phyloP scores from a whole-genome alignment of 2,329 filamentous ascomycete species.

The Scedosporium minutisporum region DNA sequence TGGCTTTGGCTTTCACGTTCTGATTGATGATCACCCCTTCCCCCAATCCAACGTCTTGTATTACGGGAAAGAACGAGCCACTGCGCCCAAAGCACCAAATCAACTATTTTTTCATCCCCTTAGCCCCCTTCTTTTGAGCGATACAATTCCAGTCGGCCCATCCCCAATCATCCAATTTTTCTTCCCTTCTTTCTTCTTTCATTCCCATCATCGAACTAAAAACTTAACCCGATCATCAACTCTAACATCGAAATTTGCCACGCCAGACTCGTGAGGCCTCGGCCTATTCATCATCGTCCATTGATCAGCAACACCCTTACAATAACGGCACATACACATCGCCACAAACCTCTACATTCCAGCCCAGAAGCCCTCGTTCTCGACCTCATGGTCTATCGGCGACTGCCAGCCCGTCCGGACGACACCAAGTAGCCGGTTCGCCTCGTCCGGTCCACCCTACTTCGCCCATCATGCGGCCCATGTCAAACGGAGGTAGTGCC shows the following conservation, averaged over 20 bases:
- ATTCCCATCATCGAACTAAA: neutral
- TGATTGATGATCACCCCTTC: slow-evolving; percentile 2
- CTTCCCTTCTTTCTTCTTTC: slow-evolving; percentile 5
- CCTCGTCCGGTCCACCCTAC: slow-evolving; percentile 26
- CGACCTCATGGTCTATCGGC: slow-evolving; percentile 31
- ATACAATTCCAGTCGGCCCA: slow-evolving; percentile 7
- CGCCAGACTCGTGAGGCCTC: slow-evolving; percentile 7
- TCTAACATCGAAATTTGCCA: slow-evolving; percentile 7
- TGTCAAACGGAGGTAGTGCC: slow-evolving; percentile 9
- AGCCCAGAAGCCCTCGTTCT: slow-evolving; percentile 40
- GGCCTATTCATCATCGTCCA: slow-evolving; percentile 11
- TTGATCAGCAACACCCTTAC: slow-evolving; percentile 25
- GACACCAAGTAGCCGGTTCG: slow-evolving; percentile 14
- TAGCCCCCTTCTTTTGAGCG: slow-evolving; percentile 6
- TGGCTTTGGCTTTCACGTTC: neutral
- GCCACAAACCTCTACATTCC: slow-evolving; percentile 33
- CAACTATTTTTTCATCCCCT: slow-evolving; percentile 5
- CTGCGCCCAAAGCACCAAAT: neutral
- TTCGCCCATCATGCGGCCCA: slow-evolving; percentile 29
- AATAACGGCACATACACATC: slow-evolving; percentile 41
- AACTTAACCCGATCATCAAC: neutral
- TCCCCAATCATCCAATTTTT: neutral
- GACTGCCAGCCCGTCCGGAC: slow-evolving; percentile 27
- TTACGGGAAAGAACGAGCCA: slow-evolving; percentile 1
- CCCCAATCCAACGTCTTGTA: neutral